Percentiles rank a stretch among this genome's conserved stretches.
These are phyloP conservation scores for Thuja plicata DNA, from an alignment of 83 land plant genomes.

Conservation along the genomic window DNA sequence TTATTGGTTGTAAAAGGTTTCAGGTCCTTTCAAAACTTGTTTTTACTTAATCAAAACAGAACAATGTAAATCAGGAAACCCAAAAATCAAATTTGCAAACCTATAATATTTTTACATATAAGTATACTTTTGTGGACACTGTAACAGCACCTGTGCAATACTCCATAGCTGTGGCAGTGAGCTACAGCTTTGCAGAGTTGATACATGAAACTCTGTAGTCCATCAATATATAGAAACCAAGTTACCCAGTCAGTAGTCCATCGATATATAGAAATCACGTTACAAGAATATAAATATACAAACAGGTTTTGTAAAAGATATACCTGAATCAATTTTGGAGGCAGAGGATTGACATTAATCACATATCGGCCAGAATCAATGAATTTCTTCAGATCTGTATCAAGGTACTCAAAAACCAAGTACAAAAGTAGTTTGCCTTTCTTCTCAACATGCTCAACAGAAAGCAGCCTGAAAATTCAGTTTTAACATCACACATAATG, in stretches of 20 bases:
- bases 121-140: not conserved
- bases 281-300: not conserved
- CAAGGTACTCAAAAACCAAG: slow-evolving; percentile 91
- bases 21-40: too few species aligned
- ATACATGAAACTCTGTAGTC: slow-evolving; percentile 78
- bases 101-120: not conserved
- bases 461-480: slow-evolving; percentile 34
- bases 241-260: not conserved
- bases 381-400: slow-evolving; percentile 95
- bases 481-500: not conserved
- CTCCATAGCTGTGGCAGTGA: slow-evolving; percentile 91
- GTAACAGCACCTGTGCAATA: slow-evolving; percentile 77
- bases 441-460: slow-evolving; percentile 78
- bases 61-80: slow-evolving; percentile 11
- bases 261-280: not conserved
- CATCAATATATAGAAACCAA: not conserved
- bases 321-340: slow-evolving; percentile 56
- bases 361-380: slow-evolving; percentile 70
- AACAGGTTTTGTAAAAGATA: not conserved
- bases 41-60: too few species aligned
- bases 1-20: too few species aligned
- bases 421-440: slow-evolving; percentile 76
- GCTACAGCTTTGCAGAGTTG: slow-evolving; percentile 92
- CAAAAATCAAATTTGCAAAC: not conserved
- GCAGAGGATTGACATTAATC: slow-evolving; percentile 60